Evolutionary conservation across 768 basidiomycete species (phyloP).

Genomic region (Xerocomus spinulosus): DNA sequence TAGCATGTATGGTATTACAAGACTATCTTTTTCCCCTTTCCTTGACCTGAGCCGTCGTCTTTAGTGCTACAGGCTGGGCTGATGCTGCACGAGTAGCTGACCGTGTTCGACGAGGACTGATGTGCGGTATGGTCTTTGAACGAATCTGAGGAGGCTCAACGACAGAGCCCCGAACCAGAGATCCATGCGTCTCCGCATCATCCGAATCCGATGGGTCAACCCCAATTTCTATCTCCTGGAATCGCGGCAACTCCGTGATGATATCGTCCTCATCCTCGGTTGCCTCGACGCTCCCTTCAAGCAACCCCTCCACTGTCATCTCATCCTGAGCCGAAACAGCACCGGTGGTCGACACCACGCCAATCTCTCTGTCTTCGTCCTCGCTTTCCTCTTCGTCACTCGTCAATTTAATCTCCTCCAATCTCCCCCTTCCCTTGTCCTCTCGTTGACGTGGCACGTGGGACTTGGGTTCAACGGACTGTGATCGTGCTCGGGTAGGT

Average conservation of each 20-base stretch:
- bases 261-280: neutral
- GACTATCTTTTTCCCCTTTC: no score
- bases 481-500: constrained; percentile 21
- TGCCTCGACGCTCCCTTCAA: constrained; percentile 2
- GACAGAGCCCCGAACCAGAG: constrained; percentile 13
- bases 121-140: no score
- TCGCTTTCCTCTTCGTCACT: neutral
- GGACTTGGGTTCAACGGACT: constrained; percentile 15
- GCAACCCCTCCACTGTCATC: constrained; percentile 20
- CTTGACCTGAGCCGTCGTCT: no score
- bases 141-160: no score
- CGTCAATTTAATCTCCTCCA: constrained; percentile 8
- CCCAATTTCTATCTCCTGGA: constrained; percentile 7
- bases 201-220: constrained; percentile 25
- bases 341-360: neutral
- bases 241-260: constrained; percentile 1
- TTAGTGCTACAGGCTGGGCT: no score
- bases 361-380: neutral
- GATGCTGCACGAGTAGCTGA: no score
- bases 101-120: constrained; percentile 8
- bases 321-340: constrained; percentile 15
- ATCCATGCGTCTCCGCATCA: constrained; percentile 25
- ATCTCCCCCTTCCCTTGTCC: constrained; percentile 3
- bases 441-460: neutral
- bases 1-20: no score